Conservation (phyloP, 2,329 filamentous ascomycete genomes). For the Sphaerostilbella broomeana region DNA sequence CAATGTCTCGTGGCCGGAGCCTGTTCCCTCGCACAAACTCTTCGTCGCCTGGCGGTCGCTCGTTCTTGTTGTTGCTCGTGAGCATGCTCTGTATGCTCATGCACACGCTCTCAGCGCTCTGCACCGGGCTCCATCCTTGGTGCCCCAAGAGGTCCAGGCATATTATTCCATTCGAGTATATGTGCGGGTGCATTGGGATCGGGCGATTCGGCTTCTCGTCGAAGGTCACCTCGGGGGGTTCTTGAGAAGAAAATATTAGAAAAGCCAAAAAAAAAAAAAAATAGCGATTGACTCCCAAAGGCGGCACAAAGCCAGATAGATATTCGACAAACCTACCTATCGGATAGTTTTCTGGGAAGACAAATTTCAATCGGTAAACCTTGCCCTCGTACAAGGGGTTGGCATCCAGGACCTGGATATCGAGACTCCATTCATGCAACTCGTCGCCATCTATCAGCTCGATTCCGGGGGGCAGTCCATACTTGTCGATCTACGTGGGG, state of each 20-base stretch:
- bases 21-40: slow-evolving; percentile 80
- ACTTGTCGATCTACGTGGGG: slow-evolving; percentile 43
- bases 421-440: slow-evolving; percentile 72
- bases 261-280: no score
- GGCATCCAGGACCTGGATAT: slow-evolving; percentile 81
- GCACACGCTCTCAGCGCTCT: slow-evolving; percentile 94
- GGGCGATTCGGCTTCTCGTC: slow-evolving; percentile 55
- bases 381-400: slow-evolving; percentile 84
- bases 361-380: slow-evolving; percentile 79
- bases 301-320: no score
- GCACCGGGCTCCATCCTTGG: slow-evolving; percentile 91
- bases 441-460: slow-evolving; percentile 75
- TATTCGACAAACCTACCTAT: slow-evolving; percentile 67
- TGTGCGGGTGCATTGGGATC: slow-evolving; percentile 93
- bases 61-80: slow-evolving; percentile 86
- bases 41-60: slow-evolving; percentile 82
- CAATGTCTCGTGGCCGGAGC: slow-evolving; percentile 76
- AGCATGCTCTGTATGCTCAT: slow-evolving; percentile 98
- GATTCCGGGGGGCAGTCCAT: slow-evolving; percentile 61
- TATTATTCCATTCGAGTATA: slow-evolving; percentile 98
- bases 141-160: slow-evolving; percentile 86
- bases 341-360: slow-evolving; percentile 76
- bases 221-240: slow-evolving; percentile 93
- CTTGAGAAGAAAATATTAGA: no score
- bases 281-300: no score